Percentiles rank a stretch among this genome's conserved stretches.
Evolutionary conservation across 2,329 filamentous ascomycete species (phyloP).

Genomic region (Annulohypoxylon truncatum): DNA sequence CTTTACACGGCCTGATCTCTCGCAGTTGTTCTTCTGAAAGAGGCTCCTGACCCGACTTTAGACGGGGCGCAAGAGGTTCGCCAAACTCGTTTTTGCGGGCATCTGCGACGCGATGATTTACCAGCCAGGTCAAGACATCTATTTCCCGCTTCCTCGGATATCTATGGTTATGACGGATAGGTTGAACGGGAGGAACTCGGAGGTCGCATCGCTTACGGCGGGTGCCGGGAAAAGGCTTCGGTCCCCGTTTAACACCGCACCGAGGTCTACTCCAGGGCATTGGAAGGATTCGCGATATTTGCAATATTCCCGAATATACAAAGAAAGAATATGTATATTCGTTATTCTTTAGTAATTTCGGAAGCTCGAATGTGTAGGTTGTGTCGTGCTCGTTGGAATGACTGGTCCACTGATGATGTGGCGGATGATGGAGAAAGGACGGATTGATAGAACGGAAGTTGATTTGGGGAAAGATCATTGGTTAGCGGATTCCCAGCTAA

Average conservation of each 20-base stretch:
- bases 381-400: conserved; percentile 12
- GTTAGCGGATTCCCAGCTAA: conserved; percentile 5
- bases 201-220: conserved; percentile 32
- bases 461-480: conserved; percentile 24
- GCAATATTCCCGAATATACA: neutral
- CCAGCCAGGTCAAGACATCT: neutral
- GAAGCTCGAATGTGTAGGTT: neutral
- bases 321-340: neutral
- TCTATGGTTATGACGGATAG: neutral
- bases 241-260: conserved; percentile 11
- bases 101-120: conserved; percentile 7
- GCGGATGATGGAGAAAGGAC: conserved; percentile 11
- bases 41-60: neutral
- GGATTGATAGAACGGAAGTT: conserved; percentile 25
- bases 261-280: conserved; percentile 3
- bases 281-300: neutral
- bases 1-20: neutral
- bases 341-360: conserved; percentile 23
- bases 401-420: conserved; percentile 19
- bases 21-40: neutral
- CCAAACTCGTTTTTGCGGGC: neutral
- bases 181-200: conserved; percentile 24
- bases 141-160: conserved; percentile 9
- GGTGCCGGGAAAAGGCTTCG: conserved; percentile 18
- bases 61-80: neutral